Evolutionary conservation across 2,329 filamentous ascomycete species (phyloP).

Genomic region (Colletotrichum liaoningense): DNA sequence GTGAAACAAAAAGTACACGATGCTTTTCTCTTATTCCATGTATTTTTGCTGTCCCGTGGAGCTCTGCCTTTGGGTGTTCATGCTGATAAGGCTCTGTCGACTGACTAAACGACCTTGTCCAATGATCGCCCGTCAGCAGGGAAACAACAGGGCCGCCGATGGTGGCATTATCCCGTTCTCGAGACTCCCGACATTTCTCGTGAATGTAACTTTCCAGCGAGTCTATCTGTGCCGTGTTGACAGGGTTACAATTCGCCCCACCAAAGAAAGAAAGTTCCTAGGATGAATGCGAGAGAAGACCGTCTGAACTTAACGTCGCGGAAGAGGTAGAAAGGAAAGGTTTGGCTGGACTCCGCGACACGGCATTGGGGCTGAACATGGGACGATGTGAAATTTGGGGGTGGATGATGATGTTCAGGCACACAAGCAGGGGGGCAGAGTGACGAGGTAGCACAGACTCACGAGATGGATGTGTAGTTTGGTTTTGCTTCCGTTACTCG

Average conservation of each 20-base stretch:
- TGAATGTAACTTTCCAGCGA: background rate
- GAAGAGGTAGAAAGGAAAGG: background rate
- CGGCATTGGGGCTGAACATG: background rate
- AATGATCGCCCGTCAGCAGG: conserved; percentile 1
- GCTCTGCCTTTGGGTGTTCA: background rate
- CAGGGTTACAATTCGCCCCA: background rate
- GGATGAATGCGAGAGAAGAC: background rate
- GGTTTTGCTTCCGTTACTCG: background rate
- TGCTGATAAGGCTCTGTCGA: background rate
- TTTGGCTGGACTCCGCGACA: background rate
- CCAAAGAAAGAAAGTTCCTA: background rate
- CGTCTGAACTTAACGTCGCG: background rate
- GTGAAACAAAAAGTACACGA: background rate
- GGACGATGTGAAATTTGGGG: background rate
- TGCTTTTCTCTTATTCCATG: background rate
- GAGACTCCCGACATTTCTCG: background rate
- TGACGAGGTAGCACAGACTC: background rate
- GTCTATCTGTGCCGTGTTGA: background rate
- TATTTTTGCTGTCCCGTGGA: background rate
- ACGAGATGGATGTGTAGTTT: background rate
- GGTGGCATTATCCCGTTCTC: background rate
- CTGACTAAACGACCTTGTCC: background rate
- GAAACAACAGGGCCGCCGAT: background rate
- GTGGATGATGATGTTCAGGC: conserved; percentile 8
- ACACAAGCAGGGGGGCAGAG: background rate